Evolutionary conservation across 441 rosid species (phyloP).

Genomic region (Adansonia rubrostipa): DNA sequence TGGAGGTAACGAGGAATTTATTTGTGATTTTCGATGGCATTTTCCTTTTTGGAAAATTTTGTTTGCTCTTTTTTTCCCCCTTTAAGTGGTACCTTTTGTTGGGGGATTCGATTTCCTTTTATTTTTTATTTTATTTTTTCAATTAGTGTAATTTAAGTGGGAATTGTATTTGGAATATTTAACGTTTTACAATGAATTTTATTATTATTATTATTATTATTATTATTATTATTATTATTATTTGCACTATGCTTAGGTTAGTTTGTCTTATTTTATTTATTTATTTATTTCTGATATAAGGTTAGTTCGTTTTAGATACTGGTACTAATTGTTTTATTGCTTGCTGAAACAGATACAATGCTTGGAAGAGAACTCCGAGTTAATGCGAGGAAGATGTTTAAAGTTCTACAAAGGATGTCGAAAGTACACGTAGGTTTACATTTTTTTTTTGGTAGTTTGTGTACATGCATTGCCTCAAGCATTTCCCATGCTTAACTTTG

Average conservation of each 20-base stretch:
- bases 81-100: background rate
- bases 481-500: background rate
- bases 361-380: slow-evolving; percentile 90
- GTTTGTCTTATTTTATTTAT: too few relatives aligned
- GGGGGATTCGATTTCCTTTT: too few relatives aligned
- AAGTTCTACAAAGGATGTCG: slow-evolving; percentile 97
- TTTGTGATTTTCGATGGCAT: background rate
- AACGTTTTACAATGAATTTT: background rate
- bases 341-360: slow-evolving; percentile 75
- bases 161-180: background rate
- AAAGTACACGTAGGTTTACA: slow-evolving; percentile 81
- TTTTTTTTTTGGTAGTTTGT: slow-evolving; percentile 8
- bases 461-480: background rate
- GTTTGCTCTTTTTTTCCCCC: too few relatives aligned
- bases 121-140: background rate
- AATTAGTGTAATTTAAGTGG: background rate
- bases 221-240: background rate
- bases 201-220: background rate
- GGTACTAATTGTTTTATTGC: slow-evolving; percentile 4
- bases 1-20: background rate
- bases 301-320: background rate
- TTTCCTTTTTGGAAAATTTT: too few relatives aligned
- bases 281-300: background rate
- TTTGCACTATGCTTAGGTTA: background rate
- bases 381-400: slow-evolving; percentile 82